phyloP scores from a whole-genome alignment of 2,329 filamentous ascomycete species.

The Diaporthe citrichinensis region DNA sequence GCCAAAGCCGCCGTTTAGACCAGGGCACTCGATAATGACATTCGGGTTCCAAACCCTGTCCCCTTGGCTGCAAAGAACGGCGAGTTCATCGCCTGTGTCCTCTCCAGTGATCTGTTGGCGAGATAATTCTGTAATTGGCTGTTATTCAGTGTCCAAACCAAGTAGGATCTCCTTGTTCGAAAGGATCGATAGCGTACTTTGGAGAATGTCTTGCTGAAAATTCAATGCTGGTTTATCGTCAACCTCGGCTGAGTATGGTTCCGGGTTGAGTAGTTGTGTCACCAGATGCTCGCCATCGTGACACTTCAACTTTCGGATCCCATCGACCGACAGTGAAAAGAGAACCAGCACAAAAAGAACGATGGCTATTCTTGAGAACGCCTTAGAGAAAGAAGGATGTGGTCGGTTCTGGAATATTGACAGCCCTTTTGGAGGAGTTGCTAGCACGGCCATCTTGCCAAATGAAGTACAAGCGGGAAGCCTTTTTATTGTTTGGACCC shows the following conservation, averaged over 20 bases:
- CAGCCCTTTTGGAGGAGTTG: not conserved
- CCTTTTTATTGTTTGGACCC: not conserved
- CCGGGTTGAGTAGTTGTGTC: not conserved
- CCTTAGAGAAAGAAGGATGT: not conserved
- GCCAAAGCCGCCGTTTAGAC: not conserved
- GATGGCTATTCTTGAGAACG: not conserved
- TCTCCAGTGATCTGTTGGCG: slow-evolving; percentile 2
- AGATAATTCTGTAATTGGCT: not conserved
- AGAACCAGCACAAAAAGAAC: not conserved
- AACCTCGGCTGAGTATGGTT: not conserved
- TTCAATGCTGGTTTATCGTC: not conserved
- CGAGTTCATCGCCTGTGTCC: not conserved
- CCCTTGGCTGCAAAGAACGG: not conserved
- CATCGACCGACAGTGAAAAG: not conserved
- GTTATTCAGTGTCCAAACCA: not conserved
- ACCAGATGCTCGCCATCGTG: not conserved
- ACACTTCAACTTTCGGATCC: not conserved
- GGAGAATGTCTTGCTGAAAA: not conserved
- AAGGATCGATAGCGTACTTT: not conserved
- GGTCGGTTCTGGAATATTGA: not conserved
- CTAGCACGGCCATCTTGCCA: not conserved
- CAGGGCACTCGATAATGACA: not conserved
- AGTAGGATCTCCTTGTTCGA: not conserved
- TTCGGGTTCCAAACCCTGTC: not conserved
- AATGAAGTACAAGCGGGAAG: not conserved